These are phyloP conservation scores for Mentha longifolia DNA, from an alignment of 257 asterid genomes.

Conservation along the genomic window DNA sequence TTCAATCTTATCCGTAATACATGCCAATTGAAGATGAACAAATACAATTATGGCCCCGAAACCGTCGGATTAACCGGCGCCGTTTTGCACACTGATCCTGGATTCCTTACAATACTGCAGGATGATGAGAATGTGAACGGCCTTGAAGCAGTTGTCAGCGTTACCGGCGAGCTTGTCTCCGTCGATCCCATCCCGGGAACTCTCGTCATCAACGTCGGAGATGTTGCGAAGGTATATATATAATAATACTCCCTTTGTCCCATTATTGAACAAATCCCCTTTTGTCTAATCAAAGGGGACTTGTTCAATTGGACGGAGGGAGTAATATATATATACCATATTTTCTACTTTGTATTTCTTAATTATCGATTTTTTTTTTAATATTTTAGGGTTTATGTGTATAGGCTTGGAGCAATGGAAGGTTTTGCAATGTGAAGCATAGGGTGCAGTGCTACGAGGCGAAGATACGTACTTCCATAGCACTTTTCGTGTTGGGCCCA, in stretches of 20 bases:
- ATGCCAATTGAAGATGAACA: slow-evolving; percentile 56
- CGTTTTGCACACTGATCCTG: slow-evolving; percentile 53
- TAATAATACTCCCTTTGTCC: too few relatives aligned
- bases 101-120: slow-evolving; percentile 52
- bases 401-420: slow-evolving; percentile 50
- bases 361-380: too few relatives aligned
- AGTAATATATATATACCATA: too few relatives aligned
- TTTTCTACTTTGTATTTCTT: too few relatives aligned
- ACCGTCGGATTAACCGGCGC: slow-evolving; percentile 51
- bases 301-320: too few relatives aligned
- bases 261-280: too few relatives aligned
- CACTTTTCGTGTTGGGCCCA: slow-evolving; percentile 38
- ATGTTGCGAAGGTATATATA: slow-evolving; percentile 45
- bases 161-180: slow-evolving; percentile 42
- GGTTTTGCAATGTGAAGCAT: slow-evolving; percentile 51
- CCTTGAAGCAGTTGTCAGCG: slow-evolving; percentile 43
- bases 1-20: too few relatives aligned
- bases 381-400: background rate
- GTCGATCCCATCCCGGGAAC: slow-evolving; percentile 44
- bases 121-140: slow-evolving; percentile 59
- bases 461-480: slow-evolving; percentile 26
- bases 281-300: too few relatives aligned
- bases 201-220: slow-evolving; percentile 43
- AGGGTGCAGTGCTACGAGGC: slow-evolving; percentile 43
- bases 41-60: slow-evolving; percentile 43